Evolutionary conservation across 2,329 filamentous ascomycete species (phyloP), one percentile per base, ranked within the genome.

Genomic region (Aspergillus neotritici): DNA sequence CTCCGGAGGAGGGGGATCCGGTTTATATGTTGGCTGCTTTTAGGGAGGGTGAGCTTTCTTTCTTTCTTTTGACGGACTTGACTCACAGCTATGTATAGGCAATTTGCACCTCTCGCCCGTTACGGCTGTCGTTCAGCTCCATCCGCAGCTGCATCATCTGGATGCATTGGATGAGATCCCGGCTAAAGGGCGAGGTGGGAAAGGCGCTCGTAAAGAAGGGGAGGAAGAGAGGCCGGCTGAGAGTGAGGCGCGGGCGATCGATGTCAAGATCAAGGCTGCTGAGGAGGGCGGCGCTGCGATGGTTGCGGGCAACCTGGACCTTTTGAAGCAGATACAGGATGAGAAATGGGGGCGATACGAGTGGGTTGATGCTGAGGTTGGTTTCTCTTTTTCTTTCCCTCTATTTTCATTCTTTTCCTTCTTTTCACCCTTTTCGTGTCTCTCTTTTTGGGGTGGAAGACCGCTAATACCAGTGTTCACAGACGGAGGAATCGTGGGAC

Each of bases 21-120:
- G 71, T 75, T 52, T 94, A 94, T 70, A 94, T 96, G 82, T 77
- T 96, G 38, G 93, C 88, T 21, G 84, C 89, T n/a, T 96, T 97
- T 63, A 80, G 84, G 61, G 84, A 84, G 40, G 80, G 87, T 91
- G 67, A 55, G 81, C 73, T 15, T 13, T 32, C 12, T 34, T 32
- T 44, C 25, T 13, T 15, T 41, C 4, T 10, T 34, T 37, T 44
- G 29, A 38, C 1, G 5, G n/a, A 15, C 39, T 44, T 34, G 40
- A 15, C 49, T 55, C 41, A 53, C 29, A 11, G 5, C 9, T 11
- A 3, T n/a, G n/a, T n/a, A n/a, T 51, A 90, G 87, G 87, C 55
- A 82, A 94, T 60, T 73, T 96, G 8, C 88, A 96, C 68, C 80
- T 97, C 31, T 94, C 88, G 1, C 86, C 86, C 16, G 79, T 94